phyloP scores from a whole-genome alignment of 163 green algal species.

The Chlorella variabilis region DNA sequence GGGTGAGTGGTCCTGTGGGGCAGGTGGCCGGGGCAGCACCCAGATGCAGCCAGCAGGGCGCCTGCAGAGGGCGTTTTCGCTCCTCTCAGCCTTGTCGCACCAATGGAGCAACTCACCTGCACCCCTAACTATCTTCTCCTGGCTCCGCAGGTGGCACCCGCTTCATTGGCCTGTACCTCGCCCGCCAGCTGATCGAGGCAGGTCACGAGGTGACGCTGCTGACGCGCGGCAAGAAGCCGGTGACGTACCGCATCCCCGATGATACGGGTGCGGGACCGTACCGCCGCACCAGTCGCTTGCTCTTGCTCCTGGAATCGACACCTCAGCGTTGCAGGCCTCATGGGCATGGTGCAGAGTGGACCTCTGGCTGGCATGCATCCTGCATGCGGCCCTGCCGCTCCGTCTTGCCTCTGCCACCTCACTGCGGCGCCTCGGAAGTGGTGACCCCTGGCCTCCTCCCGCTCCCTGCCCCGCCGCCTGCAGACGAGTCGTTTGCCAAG shows the following conservation, averaged over 20 bases:
- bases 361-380: too few relatives aligned
- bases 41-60: too few relatives aligned
- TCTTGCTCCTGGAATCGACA: too few relatives aligned
- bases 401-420: background rate
- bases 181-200: slow-evolving; percentile 87
- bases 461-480: slow-evolving; percentile 84
- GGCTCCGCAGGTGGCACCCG: slow-evolving; percentile 92
- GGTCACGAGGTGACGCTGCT: slow-evolving; percentile 96
- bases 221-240: slow-evolving; percentile 91
- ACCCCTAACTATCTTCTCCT: too few relatives aligned
- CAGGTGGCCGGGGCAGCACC: too few relatives aligned
- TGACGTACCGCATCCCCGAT: slow-evolving; percentile 82
- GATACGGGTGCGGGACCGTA: slow-evolving; percentile 54
- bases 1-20: slow-evolving; percentile 14
- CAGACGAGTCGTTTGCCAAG: slow-evolving; percentile 74
- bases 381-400: too few relatives aligned
- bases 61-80: too few relatives aligned
- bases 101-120: background rate
- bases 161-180: slow-evolving; percentile 97
- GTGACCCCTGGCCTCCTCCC: background rate
- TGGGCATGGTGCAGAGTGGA: too few relatives aligned
- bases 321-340: too few relatives aligned
- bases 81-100: too few relatives aligned
- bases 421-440: too few relatives aligned
- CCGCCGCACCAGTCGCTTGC: background rate